These are phyloP conservation scores for Leccinum subrobustum DNA, from an alignment of 1,284 basidiomycete species.

Conservation along the genomic window DNA sequence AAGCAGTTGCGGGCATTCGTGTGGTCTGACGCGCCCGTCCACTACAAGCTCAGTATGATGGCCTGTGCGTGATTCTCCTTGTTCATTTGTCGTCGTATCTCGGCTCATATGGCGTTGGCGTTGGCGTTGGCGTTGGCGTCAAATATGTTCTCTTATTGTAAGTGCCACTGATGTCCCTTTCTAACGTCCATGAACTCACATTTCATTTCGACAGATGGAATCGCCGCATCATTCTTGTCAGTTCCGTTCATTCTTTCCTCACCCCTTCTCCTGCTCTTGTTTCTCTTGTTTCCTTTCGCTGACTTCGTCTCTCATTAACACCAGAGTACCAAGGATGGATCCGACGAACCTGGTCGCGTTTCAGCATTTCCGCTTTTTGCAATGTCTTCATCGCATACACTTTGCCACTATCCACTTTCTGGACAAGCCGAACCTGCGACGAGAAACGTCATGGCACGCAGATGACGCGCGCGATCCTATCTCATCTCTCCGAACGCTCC, in stretches of 20 bases:
- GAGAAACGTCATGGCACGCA: too few relatives aligned
- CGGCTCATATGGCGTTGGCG: conserved; percentile 7
- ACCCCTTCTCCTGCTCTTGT: neutral
- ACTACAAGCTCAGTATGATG: conserved; percentile 81
- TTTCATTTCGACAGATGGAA: conserved; percentile 52
- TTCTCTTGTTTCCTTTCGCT: neutral
- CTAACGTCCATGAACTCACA: neutral
- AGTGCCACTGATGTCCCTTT: conserved; percentile 15
- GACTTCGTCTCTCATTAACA: neutral
- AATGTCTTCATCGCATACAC: too few relatives aligned
- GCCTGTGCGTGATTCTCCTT: conserved; percentile 56
- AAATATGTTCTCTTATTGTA: conserved; percentile 86
- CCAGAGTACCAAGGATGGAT: too few relatives aligned
- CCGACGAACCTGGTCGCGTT: too few relatives aligned
- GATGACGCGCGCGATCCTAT: too few relatives aligned
- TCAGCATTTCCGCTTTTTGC: too few relatives aligned
- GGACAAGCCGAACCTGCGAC: too few relatives aligned
- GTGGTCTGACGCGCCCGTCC: conserved; percentile 73
- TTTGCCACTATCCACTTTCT: too few relatives aligned
- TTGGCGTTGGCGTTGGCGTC: conserved; percentile 15
- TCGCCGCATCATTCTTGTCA: conserved; percentile 72
- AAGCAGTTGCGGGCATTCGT: conserved; percentile 73
- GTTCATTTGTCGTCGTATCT: neutral
- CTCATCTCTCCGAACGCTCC: too few relatives aligned
- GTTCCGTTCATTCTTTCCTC: neutral